Base-by-base conservation (phyloP, 805 yeast genomes). In the Torulaspora microellipsoides region DNA sequence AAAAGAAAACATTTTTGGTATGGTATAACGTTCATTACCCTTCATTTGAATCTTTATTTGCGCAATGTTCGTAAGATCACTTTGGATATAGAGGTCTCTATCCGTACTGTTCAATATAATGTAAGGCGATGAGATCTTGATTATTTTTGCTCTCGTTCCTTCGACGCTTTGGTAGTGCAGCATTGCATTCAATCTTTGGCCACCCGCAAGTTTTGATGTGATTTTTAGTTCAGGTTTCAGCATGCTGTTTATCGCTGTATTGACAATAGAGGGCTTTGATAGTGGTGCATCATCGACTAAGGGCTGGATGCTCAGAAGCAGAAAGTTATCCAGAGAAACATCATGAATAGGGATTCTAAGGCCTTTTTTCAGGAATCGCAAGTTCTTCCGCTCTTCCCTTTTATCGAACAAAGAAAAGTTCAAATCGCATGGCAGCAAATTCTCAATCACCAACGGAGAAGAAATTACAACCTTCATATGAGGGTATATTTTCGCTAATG, bases 1-100 rank as follows among this genome's bases (percentile, higher is more conserved):
- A 58, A 87, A 91, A 0, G 99, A 91, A 68, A 93, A 90, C 85
- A 93, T 79, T 45, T 76, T 77, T 0, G 96, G 96, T 31, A 59
- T 53, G 1, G 76, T 60, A 12, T 65, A 61, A 28, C 59, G 48
- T 3, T 59, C 47, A n/a, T 56, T 67, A 20, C 56, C 59, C 12
- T 53, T 54, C 15, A 46, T 40, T 8, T 54, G 42, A 1, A 77
- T 70, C 11, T 60, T 61, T 0, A 85, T 76, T 14, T 67, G 62
- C 34, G 81, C 66, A 12, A 74, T 66, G 57, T 83, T 85, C 23
- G 68, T 55, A 11, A 74, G 71, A 28, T 81, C 81, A 39, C 78
- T 82, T 47, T 72, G 68, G 12, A 89, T 63, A 36, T 69, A 72
- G 11, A 93, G 49, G 50, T 78, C 78, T 47, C 73, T 75, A 1